Evolutionary conservation across 257 asterid species (phyloP), one percentile per base, ranked within the genome.

Genomic region (Nicotiana attenuata): DNA sequence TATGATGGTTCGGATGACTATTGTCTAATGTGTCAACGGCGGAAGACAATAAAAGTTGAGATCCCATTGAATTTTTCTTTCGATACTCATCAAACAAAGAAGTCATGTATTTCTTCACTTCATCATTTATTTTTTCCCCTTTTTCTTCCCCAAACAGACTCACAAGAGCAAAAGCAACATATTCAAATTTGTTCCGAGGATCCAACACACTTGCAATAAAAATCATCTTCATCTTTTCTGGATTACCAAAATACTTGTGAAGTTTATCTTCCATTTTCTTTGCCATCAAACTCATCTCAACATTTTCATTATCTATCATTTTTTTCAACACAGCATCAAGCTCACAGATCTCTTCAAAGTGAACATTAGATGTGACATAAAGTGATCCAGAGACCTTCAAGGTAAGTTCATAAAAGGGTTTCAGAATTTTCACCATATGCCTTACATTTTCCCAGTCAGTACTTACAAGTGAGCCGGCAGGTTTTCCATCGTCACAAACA

Each of bases 381-480:
- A 22, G 45, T 4, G 77, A 69, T 7, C 67, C 52, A 0, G 60
- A 83, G 31, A 69, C 16, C 52, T 47, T 8, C 60, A 79, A 16
- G 14, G 67, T 79, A 7, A 79, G 20, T 3, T 83, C 63, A 20
- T 55, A 24, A 71, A 80, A 35, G 13, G 20, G 17, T 50, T 6
- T 10, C 22, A 80, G 61, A 61, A 73, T 59, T 17, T 80, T 69
- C 22, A 33, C 20, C 47, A 41, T 31, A 10, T 26, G 31, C 13
- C 41, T 24, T 56, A 67, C 68, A 47, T 29, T 80, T 0, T 71
- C 64, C 82, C 84, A 84, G 75, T 80, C 84, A 17, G 15, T 3
- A 10, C 17, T 8, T 3, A 7, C 19, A 4, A 71, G 82, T 0
- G 9, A n/a, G 5, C 56, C 65, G 13, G 29, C 56, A 5, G 47